Percentiles rank a stretch among this genome's conserved stretches.
Evolutionary conservation across 208 protist species (phyloP).

Genomic region (Phytomonas sp.): DNA sequence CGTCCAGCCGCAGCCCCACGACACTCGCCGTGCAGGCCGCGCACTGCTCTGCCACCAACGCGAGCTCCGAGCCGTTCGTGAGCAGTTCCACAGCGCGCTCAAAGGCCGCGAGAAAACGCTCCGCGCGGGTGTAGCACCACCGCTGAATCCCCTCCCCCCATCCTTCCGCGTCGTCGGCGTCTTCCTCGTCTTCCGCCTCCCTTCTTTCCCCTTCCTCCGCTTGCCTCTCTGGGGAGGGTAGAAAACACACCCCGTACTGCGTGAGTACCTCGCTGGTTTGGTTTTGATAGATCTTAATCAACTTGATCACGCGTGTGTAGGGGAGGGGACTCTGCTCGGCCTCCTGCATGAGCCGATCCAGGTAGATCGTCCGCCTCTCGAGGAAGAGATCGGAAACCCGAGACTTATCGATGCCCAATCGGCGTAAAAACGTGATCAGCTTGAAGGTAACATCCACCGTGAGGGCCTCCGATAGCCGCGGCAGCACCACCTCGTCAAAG

Average conservation of each 20-base stretch:
- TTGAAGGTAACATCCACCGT: slow-evolving; percentile 63
- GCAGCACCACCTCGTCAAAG: slow-evolving; percentile 42
- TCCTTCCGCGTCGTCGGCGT: slow-evolving; percentile 2
- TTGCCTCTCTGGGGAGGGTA: slow-evolving; percentile 5
- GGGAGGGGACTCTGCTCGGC: slow-evolving; percentile 30
- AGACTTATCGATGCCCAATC: slow-evolving; percentile 28
- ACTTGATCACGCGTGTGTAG: slow-evolving; percentile 53
- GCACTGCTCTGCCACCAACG: slow-evolving; percentile 68
- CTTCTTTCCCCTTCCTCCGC: too few relatives aligned
- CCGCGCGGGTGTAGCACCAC: slow-evolving; percentile 53
- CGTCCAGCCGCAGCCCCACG: slow-evolving; percentile 43
- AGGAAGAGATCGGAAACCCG: slow-evolving; percentile 51
- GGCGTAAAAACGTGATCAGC: slow-evolving; percentile 44
- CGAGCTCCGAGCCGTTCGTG: slow-evolving; percentile 69
- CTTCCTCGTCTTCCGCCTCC: slow-evolving; percentile 8
- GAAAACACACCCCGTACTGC: slow-evolving; percentile 74
- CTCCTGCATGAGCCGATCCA: slow-evolving; percentile 32
- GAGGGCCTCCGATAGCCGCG: slow-evolving; percentile 45
- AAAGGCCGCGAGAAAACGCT: slow-evolving; percentile 33
- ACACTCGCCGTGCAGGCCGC: slow-evolving; percentile 23
- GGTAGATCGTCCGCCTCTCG: slow-evolving; percentile 28
- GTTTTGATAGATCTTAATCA: slow-evolving; percentile 66
- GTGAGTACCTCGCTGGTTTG: slow-evolving; percentile 63
- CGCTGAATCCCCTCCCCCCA: slow-evolving; percentile 20
- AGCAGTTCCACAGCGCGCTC: slow-evolving; percentile 31